Base-by-base conservation (phyloP, 2,329 filamentous ascomycete species). In the Phyllosticta citribraziliensis region DNA sequence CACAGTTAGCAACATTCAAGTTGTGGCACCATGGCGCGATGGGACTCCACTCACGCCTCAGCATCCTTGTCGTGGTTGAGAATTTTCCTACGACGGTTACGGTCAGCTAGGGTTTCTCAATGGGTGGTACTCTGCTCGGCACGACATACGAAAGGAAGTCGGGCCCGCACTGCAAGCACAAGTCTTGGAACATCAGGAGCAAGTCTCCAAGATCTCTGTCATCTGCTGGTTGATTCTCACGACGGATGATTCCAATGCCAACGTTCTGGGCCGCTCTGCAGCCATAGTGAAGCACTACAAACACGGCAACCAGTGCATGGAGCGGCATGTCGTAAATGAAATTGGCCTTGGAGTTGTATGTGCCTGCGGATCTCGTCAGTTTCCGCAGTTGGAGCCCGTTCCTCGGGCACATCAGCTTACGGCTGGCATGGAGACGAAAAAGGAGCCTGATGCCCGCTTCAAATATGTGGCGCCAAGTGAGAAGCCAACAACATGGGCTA, bases 151-250 rank as follows among this genome's bases (percentile, higher is more conserved):
- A 30, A 20, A 60, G 40, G n/a, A 59, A 56, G 10, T 56, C 35
- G 19, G 61, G 61, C 4, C 61, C 61, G 24, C 14, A 2, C 6
- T 53, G 52, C 14, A 62, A 52, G 10, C 52, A 17, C 12, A 52
- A 22, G n/a, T 62, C 61, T 19, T 62, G 56, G 57, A 62, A 62
- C 8, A 62, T 57, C 3, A 62, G 56, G 47, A 53, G 27, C 12
- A 60, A 14, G 35, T 60, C 57, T n/a, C 52, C 53, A 5, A 52
- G 56, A 22, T 22, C 56, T n/a, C 19, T 5, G 6, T 52, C 35
- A 22, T 62, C 54, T 14, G 35, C 40, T 3, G 54, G 54, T 19
- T 56, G 54, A 19, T 20, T 12, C 30, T 35, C 51, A 3, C 24
- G 27, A 52, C 59, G 57, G 24, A 62, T 62, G n/a, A 60, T n/a